phyloP scores from a whole-genome alignment of 257 asterid species.

The Solanum lycopersicoides region DNA sequence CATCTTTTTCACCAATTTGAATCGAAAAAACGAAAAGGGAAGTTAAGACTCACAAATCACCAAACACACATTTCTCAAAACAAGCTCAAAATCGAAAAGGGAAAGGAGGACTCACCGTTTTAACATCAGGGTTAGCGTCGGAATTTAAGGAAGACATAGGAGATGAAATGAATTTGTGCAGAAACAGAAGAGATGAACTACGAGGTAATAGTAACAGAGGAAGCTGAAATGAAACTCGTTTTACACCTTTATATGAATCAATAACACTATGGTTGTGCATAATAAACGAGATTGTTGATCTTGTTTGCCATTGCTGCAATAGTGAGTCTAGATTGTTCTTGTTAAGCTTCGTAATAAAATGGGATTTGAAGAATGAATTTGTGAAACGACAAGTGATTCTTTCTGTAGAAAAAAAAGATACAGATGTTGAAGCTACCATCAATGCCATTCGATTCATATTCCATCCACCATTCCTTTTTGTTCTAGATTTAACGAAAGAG shows the following conservation, averaged over 20 bases:
- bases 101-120: conserved; percentile 32
- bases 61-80: neutral
- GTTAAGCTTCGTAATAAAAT: neutral
- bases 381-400: neutral
- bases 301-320: neutral
- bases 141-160: conserved; percentile 16
- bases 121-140: conserved; percentile 9
- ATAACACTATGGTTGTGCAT: neutral
- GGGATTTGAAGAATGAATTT: neutral
- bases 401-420: neutral
- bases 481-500: neutral
- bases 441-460: neutral
- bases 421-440: neutral
- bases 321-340: neutral
- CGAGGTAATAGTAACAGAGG: conserved; percentile 2
- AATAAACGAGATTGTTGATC: neutral
- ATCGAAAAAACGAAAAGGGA: neutral
- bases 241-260: neutral
- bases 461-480: neutral
- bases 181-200: conserved; percentile 17
- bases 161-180: conserved; percentile 18
- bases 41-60: neutral
- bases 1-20: neutral
- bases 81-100: neutral
- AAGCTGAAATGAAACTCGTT: conserved; percentile 2